Evolutionary conservation across 139 green algal genomes (phyloP), one percentile per base, ranked within the genome.

Genomic region (Coelastrella sp.): DNA sequence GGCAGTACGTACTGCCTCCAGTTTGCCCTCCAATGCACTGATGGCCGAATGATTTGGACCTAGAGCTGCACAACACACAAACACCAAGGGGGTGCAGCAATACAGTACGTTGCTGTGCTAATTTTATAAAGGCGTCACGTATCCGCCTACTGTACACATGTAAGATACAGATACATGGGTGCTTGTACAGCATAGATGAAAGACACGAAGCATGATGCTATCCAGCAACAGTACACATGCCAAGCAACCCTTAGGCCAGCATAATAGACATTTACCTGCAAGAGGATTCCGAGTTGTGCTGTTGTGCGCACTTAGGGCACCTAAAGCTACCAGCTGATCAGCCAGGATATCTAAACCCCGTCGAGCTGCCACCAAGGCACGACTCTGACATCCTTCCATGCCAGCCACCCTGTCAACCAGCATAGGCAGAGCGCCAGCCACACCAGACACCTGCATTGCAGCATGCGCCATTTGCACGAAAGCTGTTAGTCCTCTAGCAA

Each of bases 1-100:
- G 25, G 80, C 80, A 23, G 80, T 86, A n/a, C 80, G 66, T 30
- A 86, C 35, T 19, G 80, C 80, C 48, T 86, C 80, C 48, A 86
- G 21, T 37, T 86, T 86, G 50, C 57, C 57, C n/a, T 86, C 80
- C 66, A 86, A 57, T 2, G 66, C 67, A 17, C 35, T 69, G 6
- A 86, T 86, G 66, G 80, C 80, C 23, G 67, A 34, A 50, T 69
- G 37, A 27, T 86, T 72, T 50, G 80, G 80, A 50, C 50, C 66
- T 67, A 86, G 80, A 9, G 66, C 80, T 86, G 79, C 30, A 74
- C 41, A 63, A 30, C 41, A 3, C 19, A 27, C n/a, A n/a, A n/a
- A n/a, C n/a, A n/a, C n/a, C n/a, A n/a, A n/a, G n/a, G n/a, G n/a
- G n/a, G n/a, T n/a, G n/a, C n/a, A n/a, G n/a, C n/a, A n/a, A n/a